A percentile compares a stretch with the other conserved stretches of the same genome.
These are phyloP conservation scores for Plasmodium billcollinsi DNA, from an alignment of 169 alveolate species.

Conservation along the genomic window DNA sequence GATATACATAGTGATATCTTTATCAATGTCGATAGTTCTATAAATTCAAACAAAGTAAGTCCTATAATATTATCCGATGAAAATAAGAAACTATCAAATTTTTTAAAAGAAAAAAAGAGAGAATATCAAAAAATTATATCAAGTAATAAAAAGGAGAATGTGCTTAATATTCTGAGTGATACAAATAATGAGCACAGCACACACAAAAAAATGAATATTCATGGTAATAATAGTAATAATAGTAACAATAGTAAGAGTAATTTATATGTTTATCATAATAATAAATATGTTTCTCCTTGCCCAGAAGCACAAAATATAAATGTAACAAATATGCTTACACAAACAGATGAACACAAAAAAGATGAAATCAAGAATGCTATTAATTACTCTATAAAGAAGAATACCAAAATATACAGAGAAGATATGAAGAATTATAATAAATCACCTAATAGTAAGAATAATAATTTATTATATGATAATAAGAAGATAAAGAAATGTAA, in stretches of 20 bases:
- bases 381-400: not conserved
- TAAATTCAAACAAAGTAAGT: constrained; percentile 16
- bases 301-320: too few relatives aligned
- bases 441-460: not conserved
- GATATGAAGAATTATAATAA: constrained; percentile 3
- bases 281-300: not conserved
- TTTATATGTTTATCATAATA: not conserved
- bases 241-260: not conserved
- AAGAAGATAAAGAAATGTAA: constrained; percentile 5
- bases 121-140: constrained; percentile 11
- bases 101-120: constrained; percentile 34
- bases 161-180: not conserved
- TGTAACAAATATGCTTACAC: not conserved
- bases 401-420: constrained; percentile 30
- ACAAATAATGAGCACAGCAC: not conserved
- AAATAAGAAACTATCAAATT: constrained; percentile 25
- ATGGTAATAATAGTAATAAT: not conserved
- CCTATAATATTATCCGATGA: constrained; percentile 7
- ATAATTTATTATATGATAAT: not conserved
- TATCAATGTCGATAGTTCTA: constrained; percentile 29
- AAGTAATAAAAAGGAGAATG: not conserved
- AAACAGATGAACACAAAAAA: not conserved
- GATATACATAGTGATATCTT: too few relatives aligned
- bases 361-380: too few relatives aligned
- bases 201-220: not conserved